phyloP scores from a whole-genome alignment of 306 rosid genomes.

The Fragaria vesca region DNA sequence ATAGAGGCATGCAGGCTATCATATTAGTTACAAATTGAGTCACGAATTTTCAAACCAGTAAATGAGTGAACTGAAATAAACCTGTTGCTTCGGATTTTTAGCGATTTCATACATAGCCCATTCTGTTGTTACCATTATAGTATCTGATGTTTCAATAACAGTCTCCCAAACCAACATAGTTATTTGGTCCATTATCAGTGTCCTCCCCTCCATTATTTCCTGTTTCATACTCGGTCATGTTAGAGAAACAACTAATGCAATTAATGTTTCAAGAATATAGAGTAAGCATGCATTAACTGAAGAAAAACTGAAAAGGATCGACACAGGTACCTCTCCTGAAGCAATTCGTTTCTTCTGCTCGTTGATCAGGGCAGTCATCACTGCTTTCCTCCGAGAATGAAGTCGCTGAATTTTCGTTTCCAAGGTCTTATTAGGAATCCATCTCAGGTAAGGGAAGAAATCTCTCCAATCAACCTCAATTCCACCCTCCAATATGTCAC shows the following conservation, averaged over 20 bases:
- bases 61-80: constrained; percentile 6
- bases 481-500: constrained; percentile 83
- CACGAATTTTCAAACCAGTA: background rate
- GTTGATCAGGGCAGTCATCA: constrained; percentile 60
- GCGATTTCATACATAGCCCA: constrained; percentile 93
- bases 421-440: constrained; percentile 75
- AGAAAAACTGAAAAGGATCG: background rate
- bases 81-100: constrained; percentile 68
- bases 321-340: constrained; percentile 57
- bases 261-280: background rate
- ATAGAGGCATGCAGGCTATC: too few relatives aligned
- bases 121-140: constrained; percentile 72
- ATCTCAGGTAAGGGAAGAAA: constrained; percentile 86
- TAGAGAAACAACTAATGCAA: constrained; percentile 6
- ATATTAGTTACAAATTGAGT: too few relatives aligned
- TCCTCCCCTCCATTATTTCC: constrained; percentile 79
- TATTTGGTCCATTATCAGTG: constrained; percentile 55
- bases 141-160: constrained; percentile 76
- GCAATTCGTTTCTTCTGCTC: constrained; percentile 64
- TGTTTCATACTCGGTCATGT: constrained; percentile 26
- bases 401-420: constrained; percentile 51
- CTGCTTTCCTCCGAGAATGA: constrained; percentile 34
- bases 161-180: constrained; percentile 76
- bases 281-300: background rate
- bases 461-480: constrained; percentile 98